These are phyloP conservation scores for Hyparrhenia diplandra DNA, from an alignment of 176 grass and related monocot species.

Conservation along the genomic window DNA sequence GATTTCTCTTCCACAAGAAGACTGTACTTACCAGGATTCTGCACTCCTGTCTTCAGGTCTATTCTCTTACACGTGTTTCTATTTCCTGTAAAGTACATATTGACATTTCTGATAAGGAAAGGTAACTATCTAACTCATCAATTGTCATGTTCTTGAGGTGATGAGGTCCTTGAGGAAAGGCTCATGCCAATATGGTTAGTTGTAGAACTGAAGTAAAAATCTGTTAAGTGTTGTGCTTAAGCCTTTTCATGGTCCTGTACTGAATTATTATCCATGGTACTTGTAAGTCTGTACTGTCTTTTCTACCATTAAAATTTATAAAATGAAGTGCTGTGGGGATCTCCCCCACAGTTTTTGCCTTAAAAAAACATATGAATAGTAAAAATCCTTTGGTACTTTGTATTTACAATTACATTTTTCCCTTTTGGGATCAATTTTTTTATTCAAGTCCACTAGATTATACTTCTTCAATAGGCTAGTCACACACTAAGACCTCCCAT, in stretches of 20 bases:
- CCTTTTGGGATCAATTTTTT: neutral
- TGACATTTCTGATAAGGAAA: slow-evolving; percentile 9
- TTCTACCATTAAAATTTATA: too few species aligned
- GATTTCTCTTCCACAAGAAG: slow-evolving; percentile 82
- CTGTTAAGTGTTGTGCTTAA: neutral
- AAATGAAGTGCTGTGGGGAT: too few species aligned
- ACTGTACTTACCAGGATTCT: slow-evolving; percentile 80
- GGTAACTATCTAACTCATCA: neutral
- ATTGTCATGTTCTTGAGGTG: neutral
- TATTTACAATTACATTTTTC: neutral
- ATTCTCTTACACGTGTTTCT: slow-evolving; percentile 5
- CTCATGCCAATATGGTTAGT: neutral
- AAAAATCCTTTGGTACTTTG: neutral
- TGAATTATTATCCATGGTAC: neutral
- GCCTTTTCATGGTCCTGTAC: neutral
- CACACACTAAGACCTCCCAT: neutral
- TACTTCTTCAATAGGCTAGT: neutral
- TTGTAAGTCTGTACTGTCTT: too few species aligned
- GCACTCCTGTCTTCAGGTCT: slow-evolving; percentile 82
- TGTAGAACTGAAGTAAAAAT: neutral
- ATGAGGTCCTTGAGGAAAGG: neutral
- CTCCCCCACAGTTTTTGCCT: too few species aligned
- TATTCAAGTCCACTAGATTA: neutral
- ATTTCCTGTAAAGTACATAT: neutral
- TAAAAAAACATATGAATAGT: too few species aligned